Evolutionary conservation across 163 green algal species (phyloP).

Genomic region (Scenedesmus sp.): DNA sequence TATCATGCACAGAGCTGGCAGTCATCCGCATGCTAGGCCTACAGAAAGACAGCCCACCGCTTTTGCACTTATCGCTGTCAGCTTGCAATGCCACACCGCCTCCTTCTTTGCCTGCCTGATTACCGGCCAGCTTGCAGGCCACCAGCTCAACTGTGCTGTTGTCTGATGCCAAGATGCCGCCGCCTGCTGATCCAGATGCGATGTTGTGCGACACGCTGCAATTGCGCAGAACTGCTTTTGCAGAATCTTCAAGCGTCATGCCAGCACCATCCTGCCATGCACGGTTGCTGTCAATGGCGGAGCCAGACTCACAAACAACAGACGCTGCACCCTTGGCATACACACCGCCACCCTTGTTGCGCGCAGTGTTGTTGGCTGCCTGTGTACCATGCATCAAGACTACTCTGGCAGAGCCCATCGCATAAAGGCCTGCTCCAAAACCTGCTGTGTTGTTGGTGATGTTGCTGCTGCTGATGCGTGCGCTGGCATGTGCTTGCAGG

Average conservation of each 20-base stretch:
- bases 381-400: not conserved
- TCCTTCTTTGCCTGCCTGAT: slow-evolving; percentile 7
- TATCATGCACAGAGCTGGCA: not conserved
- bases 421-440: not conserved
- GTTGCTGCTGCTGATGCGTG: not conserved
- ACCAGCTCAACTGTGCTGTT: not conserved
- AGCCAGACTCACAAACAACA: not conserved
- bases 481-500: not conserved
- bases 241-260: not conserved
- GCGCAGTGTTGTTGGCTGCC: not conserved
- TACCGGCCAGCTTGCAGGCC: not conserved
- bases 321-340: not conserved
- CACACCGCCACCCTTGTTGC: not conserved
- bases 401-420: not conserved
- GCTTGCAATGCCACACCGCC: not conserved
- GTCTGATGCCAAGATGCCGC: not conserved
- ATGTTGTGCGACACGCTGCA: not conserved
- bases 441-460: not conserved
- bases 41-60: not conserved
- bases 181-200: not conserved
- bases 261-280: not conserved
- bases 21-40: not conserved
- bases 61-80: not conserved
- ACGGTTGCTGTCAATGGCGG: not conserved
- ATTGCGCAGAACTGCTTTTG: not conserved